Evolutionary conservation across 2,329 filamentous ascomycete genomes (phyloP), one percentile per base, ranked within the genome.

Genomic region (Onygenales sp.): DNA sequence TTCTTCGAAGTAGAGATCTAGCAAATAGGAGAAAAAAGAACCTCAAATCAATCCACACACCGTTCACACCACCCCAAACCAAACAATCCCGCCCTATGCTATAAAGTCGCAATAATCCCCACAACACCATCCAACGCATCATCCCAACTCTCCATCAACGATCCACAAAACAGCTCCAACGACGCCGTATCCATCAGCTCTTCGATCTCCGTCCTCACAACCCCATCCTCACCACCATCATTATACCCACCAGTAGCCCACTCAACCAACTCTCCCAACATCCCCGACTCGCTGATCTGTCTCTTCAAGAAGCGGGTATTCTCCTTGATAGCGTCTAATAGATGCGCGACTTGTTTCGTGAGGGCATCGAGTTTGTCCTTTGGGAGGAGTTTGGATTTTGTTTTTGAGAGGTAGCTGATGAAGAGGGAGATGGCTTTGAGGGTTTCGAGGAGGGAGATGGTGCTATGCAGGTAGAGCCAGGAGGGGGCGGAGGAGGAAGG

Each of bases 131-230:
- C 66, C 27, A 75, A 62, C 5, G 66, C 71, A 52, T 74, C 72
- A 47, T 74, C 72, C 73, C 73, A 75, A 58, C 73, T 75, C 55
- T 75, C 72, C 64, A 70, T 73, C 58, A 75, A 60, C 35, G 65
- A 63, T n/a, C 69, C 72, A 55, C 69, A 72, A 59, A 73, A 70
- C 17, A 73, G 53, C 59, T 75, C 73, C 54, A 75, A 56, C 3
- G 63, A 65, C 8, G 69, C 64, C 48, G 64, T 63, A 51, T 71
- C 71, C 39, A 72, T 57, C 33, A 67, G 61, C 21, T 65, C 61
- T 36, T 70, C 68, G 31, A 75, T 54, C 50, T 67, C 63, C 11
- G 7, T 27, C 43, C 7, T 51, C 14, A 43, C 51, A 8, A 21
- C 42, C 6, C 33, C 33, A 14, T 42, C 54, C 10, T 27, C 59